phyloP scores from a whole-genome alignment of 208 protist species.

The Endotrypanum monterogeii region DNA sequence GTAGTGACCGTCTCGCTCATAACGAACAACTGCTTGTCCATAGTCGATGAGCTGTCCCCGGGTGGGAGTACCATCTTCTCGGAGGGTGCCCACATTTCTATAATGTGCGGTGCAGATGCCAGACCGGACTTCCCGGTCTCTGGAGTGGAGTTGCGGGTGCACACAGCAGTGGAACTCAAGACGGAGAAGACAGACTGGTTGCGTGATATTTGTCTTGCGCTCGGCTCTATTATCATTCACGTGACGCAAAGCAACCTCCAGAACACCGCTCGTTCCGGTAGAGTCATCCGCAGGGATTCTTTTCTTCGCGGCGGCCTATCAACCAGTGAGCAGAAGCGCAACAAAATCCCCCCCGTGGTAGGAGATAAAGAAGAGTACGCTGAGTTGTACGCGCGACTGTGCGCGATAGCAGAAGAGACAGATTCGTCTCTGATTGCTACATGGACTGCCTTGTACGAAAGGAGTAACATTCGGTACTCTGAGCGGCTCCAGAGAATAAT shows the following conservation, averaged over 20 bases:
- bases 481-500: slow-evolving; percentile 37
- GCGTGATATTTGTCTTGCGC: slow-evolving; percentile 63
- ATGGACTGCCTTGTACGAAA: slow-evolving; percentile 33
- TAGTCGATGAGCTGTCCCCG: slow-evolving; percentile 21
- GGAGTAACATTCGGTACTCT: slow-evolving; percentile 39
- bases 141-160: slow-evolving; percentile 27
- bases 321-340: slow-evolving; percentile 15
- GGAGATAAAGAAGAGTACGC: slow-evolving; percentile 29
- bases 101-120: slow-evolving; percentile 21
- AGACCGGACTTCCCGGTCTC: slow-evolving; percentile 15
- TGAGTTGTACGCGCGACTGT: slow-evolving; percentile 32
- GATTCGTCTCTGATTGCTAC: slow-evolving; percentile 11
- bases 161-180: slow-evolving; percentile 47
- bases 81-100: slow-evolving; percentile 27
- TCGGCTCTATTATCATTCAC: slow-evolving; percentile 64
- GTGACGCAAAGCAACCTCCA: slow-evolving; percentile 39
- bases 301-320: slow-evolving; percentile 36
- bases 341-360: slow-evolving; percentile 4
- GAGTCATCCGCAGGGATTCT: slow-evolving; percentile 11
- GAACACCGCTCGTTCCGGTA: slow-evolving; percentile 25
- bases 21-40: slow-evolving; percentile 28
- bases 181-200: slow-evolving; percentile 74
- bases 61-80: slow-evolving; percentile 15
- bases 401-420: slow-evolving; percentile 20
- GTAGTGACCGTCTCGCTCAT: slow-evolving; percentile 31